Evolutionary conservation across 2,329 filamentous ascomycete genomes (phyloP).

Genomic region (Didymella lethalis): DNA sequence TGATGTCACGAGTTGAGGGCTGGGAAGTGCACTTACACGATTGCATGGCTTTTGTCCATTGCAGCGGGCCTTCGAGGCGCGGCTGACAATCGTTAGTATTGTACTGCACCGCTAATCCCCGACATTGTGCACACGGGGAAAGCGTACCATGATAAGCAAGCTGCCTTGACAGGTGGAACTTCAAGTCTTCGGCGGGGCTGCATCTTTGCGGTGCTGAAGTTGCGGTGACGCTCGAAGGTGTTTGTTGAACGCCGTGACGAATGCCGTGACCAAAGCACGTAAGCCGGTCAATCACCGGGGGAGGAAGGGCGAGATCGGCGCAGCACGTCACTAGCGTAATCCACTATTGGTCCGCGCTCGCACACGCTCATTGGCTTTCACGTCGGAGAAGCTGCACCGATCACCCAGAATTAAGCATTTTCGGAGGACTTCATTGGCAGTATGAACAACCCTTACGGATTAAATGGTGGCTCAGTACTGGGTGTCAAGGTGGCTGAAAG

Average conservation of each 20-base stretch:
- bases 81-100: slow-evolving; percentile 7
- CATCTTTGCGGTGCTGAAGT: neutral
- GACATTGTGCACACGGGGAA: too few species aligned
- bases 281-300: slow-evolving; percentile 2
- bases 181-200: slow-evolving; percentile 15
- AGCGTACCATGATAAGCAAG: slow-evolving; percentile 20
- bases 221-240: neutral
- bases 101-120: neutral
- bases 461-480: too few species aligned
- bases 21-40: neutral
- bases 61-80: slow-evolving; percentile 19
- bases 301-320: neutral
- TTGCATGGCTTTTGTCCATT: slow-evolving; percentile 17
- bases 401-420: too few species aligned
- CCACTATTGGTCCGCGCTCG: neutral
- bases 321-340: neutral
- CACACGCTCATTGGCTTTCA: too few species aligned
- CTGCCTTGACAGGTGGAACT: slow-evolving; percentile 14
- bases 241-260: slow-evolving; percentile 5
- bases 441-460: too few species aligned
- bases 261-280: slow-evolving; percentile 1
- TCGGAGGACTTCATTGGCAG: too few species aligned
- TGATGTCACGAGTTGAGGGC: neutral
- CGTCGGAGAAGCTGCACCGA: too few species aligned
- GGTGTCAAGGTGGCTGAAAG: too few species aligned